phyloP scores from a whole-genome alignment of 2,329 filamentous ascomycete genomes.

The Alternaria brassicicola region DNA sequence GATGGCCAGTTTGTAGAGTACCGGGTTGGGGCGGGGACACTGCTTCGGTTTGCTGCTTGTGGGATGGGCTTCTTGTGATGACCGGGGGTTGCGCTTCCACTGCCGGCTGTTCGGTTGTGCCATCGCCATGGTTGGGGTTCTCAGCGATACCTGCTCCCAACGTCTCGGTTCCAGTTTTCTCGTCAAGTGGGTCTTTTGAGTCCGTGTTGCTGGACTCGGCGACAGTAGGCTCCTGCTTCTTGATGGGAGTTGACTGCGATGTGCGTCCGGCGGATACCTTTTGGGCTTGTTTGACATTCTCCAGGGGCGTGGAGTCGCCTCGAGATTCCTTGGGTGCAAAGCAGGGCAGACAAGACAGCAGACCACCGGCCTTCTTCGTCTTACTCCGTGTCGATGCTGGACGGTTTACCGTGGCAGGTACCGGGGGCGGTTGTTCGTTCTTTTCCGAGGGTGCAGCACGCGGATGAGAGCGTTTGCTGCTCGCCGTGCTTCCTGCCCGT shows the following conservation, averaged over 20 bases:
- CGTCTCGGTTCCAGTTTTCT: constrained; percentile 47
- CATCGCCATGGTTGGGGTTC: constrained; percentile 29
- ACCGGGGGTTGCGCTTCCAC: constrained; percentile 34
- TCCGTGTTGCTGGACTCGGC: constrained; percentile 53
- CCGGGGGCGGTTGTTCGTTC: constrained; percentile 41
- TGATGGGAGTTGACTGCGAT: constrained; percentile 58
- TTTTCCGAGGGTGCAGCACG: constrained; percentile 50
- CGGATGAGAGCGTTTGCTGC: constrained; percentile 54
- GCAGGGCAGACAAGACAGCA: constrained; percentile 66
- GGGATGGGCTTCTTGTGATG: constrained; percentile 42
- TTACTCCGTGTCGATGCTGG: constrained; percentile 47
- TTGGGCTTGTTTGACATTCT: constrained; percentile 52
- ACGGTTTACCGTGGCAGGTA: constrained; percentile 37
- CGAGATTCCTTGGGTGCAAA: constrained; percentile 69
- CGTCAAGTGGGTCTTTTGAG: constrained; percentile 54
- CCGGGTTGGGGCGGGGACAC: constrained; percentile 42
- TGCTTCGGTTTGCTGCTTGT: constrained; percentile 40
- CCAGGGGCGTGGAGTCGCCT: constrained; percentile 52
- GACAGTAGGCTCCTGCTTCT: constrained; percentile 49
- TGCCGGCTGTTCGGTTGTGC: constrained; percentile 30
- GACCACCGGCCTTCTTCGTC: constrained; percentile 48
- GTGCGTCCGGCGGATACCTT: constrained; percentile 47
- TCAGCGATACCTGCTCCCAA: constrained; percentile 31
- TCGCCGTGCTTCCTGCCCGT: constrained; percentile 54
- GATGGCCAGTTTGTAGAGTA: constrained; percentile 42